These are phyloP conservation scores for Lagenidium giganteum DNA, from an alignment of 352 stramenopile genomes.

Conservation along the genomic window DNA sequence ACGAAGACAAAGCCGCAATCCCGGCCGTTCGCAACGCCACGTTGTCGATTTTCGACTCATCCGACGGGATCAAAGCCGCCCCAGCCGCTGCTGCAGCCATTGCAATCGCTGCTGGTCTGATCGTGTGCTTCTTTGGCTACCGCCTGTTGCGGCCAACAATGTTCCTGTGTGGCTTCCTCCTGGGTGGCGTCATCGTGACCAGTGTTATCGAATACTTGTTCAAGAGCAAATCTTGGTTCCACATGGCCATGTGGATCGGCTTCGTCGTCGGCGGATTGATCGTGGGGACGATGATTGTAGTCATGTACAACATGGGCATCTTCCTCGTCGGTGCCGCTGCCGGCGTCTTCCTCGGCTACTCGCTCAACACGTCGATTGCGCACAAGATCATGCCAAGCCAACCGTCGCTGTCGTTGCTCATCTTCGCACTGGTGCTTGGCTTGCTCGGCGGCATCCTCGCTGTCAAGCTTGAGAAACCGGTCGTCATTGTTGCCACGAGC, in stretches of 20 bases:
- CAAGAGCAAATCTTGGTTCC: slow-evolving; percentile 33
- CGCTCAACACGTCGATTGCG: slow-evolving; percentile 10
- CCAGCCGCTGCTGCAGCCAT: no score
- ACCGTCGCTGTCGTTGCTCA: slow-evolving; percentile 5
- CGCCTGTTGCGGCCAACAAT: slow-evolving; percentile 51
- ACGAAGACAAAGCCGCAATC: no score
- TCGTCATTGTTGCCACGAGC: slow-evolving; percentile 10
- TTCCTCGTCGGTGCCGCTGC: slow-evolving; percentile 34
- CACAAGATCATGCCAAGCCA: slow-evolving; percentile 13
- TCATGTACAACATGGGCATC: slow-evolving; percentile 42
- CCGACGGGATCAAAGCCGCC: no score
- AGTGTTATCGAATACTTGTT: slow-evolving; percentile 35
- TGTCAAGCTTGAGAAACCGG: slow-evolving; percentile 11
- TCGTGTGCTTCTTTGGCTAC: slow-evolving; percentile 36
- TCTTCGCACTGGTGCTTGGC: slow-evolving; percentile 11
- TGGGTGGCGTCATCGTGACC: slow-evolving; percentile 40
- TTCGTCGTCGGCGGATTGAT: slow-evolving; percentile 46
- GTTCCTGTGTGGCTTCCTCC: slow-evolving; percentile 57
- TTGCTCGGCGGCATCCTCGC: slow-evolving; percentile 8
- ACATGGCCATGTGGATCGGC: slow-evolving; percentile 40
- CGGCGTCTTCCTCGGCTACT: slow-evolving; percentile 11
- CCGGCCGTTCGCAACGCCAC: no score
- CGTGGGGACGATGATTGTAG: slow-evolving; percentile 40
- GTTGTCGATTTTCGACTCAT: no score
- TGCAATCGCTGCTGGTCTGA: slow-evolving; percentile 32